phyloP scores from a whole-genome alignment of 2,329 filamentous ascomycete genomes.

The Aspergillus aculeatus region DNA sequence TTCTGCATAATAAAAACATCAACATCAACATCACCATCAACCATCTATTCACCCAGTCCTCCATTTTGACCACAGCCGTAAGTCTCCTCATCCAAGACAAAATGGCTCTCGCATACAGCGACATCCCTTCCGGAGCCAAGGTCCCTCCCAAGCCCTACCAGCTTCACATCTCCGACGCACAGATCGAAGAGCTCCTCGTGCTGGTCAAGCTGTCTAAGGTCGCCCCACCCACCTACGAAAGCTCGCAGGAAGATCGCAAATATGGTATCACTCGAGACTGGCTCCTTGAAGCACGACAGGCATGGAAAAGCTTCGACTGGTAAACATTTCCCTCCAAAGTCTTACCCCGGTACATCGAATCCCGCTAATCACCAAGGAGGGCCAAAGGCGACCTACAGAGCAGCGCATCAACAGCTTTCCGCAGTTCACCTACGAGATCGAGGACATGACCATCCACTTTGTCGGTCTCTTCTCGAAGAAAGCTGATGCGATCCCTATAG shows the following conservation, averaged over 20 bases:
- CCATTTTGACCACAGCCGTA: neutral
- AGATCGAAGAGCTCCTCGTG: constrained; percentile 48
- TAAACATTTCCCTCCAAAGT: constrained; percentile 25
- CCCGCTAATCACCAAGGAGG: neutral
- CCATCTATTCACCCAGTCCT: too few relatives aligned
- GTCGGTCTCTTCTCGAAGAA: constrained; percentile 50
- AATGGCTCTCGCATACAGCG: constrained; percentile 30
- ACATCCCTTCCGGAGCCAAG: constrained; percentile 37
- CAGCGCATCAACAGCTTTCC: constrained; percentile 52
- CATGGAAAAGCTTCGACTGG: constrained; percentile 54
- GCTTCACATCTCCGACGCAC: constrained; percentile 43
- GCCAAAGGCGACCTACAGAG: constrained; percentile 32
- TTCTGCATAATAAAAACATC: neutral
- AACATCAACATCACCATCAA: neutral
- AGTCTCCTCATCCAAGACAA: neutral
- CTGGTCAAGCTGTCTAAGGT: constrained; percentile 51
- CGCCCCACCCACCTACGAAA: constrained; percentile 51
- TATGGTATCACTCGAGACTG: constrained; percentile 52
- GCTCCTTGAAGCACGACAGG: constrained; percentile 42
- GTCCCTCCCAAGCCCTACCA: constrained; percentile 44
- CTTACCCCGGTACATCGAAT: too few relatives aligned
- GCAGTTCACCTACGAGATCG: constrained; percentile 49
- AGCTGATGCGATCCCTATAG: constrained; percentile 47
- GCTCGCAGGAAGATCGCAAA: constrained; percentile 40
- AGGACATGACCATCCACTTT: constrained; percentile 49